Evolutionary conservation across 345 rosid species (phyloP).

Genomic region (Corchorus capsularis): DNA sequence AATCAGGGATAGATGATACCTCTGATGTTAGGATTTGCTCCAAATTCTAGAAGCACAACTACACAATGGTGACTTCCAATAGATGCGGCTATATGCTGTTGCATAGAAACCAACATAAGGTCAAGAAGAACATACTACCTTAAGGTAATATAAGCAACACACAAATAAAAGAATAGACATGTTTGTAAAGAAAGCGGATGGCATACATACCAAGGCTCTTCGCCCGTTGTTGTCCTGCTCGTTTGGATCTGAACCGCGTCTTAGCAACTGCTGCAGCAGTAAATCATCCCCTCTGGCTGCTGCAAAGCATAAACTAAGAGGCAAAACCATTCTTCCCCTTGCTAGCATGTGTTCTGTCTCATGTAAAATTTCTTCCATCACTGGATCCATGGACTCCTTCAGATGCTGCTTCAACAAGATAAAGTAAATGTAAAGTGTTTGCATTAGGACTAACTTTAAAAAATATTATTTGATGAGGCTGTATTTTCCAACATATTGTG

Average conservation of each 20-base stretch:
- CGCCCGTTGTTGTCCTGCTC: slow-evolving; percentile 62
- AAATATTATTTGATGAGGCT: background rate
- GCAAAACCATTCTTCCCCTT: slow-evolving; percentile 76
- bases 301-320: slow-evolving; percentile 79
- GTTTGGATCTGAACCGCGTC: slow-evolving; percentile 65
- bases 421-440: background rate
- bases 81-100: slow-evolving; percentile 88
- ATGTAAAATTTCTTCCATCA: slow-evolving; percentile 54
- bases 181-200: background rate
- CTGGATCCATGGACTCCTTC: slow-evolving; percentile 59
- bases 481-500: background rate
- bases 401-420: slow-evolving; percentile 57
- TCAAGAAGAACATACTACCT: background rate
- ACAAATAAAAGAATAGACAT: background rate
- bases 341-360: slow-evolving; percentile 79
- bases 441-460: background rate
- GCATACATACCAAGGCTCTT: slow-evolving; percentile 58
- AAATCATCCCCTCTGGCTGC: slow-evolving; percentile 83
- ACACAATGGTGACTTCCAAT: slow-evolving; percentile 66
- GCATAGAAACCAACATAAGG: slow-evolving; percentile 10
- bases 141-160: background rate
- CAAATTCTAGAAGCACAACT: slow-evolving; percentile 64
- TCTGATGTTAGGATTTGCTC: slow-evolving; percentile 73
- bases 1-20: slow-evolving; percentile 39
- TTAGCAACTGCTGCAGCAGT: slow-evolving; percentile 69